These are phyloP conservation scores for Durusdinium trenchii DNA, from an alignment of 73 alveolate species.

Conservation along the genomic window DNA sequence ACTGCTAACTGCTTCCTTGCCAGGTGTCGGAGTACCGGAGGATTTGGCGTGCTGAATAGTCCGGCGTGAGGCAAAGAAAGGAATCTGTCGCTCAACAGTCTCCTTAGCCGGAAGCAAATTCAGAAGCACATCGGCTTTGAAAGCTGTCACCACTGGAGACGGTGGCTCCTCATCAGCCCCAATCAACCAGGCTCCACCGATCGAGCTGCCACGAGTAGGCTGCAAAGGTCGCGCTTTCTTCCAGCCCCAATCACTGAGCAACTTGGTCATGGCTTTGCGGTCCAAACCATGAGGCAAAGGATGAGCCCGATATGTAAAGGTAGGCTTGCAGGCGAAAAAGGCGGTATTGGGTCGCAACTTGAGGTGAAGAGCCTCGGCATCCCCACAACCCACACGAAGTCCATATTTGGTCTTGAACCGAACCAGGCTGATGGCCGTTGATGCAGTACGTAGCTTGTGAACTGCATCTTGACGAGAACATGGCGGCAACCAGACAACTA, in stretches of 20 bases:
- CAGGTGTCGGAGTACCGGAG: neutral
- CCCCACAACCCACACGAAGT: neutral
- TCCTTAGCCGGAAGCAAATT: neutral
- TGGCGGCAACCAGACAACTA: neutral
- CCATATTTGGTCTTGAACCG: neutral
- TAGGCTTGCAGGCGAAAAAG: neutral
- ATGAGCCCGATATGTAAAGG: neutral
- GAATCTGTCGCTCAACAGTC: neutral
- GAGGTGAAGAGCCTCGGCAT: neutral
- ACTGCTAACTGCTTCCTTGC: neutral
- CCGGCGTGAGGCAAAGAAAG: neutral
- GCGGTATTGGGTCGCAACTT: neutral
- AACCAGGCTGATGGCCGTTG: neutral
- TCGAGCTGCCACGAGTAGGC: neutral
- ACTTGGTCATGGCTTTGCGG: neutral
- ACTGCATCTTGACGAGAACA: neutral
- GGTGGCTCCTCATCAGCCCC: neutral
- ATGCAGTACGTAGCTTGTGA: neutral
- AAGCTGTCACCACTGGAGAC: neutral
- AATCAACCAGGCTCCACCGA: neutral
- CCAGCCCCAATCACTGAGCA: neutral
- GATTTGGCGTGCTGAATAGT: neutral
- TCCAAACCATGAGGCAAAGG: neutral
- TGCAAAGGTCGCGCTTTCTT: neutral
- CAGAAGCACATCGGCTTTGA: neutral